A percentile compares a stretch with the other conserved stretches of the same genome.
Evolutionary conservation across 2,329 filamentous ascomycete species (phyloP).

Genomic region (Fusarium armeniacum): DNA sequence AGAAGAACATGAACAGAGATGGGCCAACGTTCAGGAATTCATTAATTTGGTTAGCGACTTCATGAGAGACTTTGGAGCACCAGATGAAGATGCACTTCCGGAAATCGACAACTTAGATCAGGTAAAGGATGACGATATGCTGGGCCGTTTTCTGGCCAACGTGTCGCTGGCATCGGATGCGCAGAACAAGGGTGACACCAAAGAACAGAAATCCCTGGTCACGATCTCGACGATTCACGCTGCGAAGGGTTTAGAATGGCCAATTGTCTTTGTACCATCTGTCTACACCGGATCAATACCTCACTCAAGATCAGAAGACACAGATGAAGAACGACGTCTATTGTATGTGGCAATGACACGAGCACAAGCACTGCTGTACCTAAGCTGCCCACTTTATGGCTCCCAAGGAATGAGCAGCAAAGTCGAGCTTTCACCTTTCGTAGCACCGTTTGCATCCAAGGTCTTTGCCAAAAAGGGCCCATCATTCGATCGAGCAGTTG

Average conservation of each 20-base stretch:
- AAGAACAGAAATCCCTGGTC: conserved; percentile 72
- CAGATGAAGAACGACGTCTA: conserved; percentile 87
- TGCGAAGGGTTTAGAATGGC: conserved; percentile 97
- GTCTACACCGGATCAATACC: conserved; percentile 93
- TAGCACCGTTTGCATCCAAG: conserved; percentile 64
- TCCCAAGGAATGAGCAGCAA: conserved; percentile 70
- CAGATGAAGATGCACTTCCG: conserved; percentile 71
- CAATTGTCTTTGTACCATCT: conserved; percentile 91
- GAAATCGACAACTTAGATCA: conserved; percentile 80
- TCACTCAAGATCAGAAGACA: conserved; percentile 86
- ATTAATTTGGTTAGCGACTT: conserved; percentile 83
- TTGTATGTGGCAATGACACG: conserved; percentile 98
- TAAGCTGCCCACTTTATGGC: conserved; percentile 82
- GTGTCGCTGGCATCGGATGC: conserved; percentile 87
- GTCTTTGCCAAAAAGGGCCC: conserved; percentile 74
- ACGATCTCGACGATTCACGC: conserved; percentile 98
- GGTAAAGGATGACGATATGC: conserved; percentile 70
- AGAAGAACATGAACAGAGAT: conserved; percentile 82
- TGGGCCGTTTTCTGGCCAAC: conserved; percentile 89
- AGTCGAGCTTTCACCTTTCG: conserved; percentile 79
- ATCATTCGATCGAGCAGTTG: conserved; percentile 71
- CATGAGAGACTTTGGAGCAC: conserved; percentile 58
- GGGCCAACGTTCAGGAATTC: conserved; percentile 93
- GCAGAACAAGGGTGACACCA: conserved; percentile 72
- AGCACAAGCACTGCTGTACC: conserved; percentile 86